Conservation (phyloP, 1,284 basidiomycete species). For the Cutaneotrichosporon cutaneum region DNA sequence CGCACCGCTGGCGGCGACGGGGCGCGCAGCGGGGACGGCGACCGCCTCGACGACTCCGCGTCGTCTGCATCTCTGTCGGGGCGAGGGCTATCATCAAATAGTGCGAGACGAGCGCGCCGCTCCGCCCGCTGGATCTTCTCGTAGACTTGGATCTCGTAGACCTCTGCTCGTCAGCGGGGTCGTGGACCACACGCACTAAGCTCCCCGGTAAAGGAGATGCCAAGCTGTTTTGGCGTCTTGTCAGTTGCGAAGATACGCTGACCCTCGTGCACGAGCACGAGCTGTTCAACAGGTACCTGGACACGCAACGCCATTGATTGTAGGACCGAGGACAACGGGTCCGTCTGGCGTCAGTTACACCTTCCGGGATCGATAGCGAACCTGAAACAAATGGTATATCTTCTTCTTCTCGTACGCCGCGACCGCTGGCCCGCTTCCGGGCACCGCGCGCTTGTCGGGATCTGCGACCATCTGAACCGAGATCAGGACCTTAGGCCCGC, state of each 20-base stretch:
- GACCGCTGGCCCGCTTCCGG: slow-evolving; percentile 30
- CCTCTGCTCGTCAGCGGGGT: slow-evolving; percentile 24
- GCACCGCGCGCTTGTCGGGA: slow-evolving; percentile 22
- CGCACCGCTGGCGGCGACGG: not conserved
- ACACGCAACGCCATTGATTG: slow-evolving; percentile 27
- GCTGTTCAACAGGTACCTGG: slow-evolving; percentile 27
- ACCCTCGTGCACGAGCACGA: slow-evolving; percentile 35
- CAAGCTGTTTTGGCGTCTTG: slow-evolving; percentile 30
- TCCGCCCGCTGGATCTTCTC: slow-evolving; percentile 22
- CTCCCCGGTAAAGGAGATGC: slow-evolving; percentile 28
- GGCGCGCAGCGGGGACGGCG: not conserved
- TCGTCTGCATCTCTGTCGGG: not conserved
- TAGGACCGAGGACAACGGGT: slow-evolving; percentile 25
- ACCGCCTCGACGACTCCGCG: not conserved
- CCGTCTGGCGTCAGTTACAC: slow-evolving; percentile 24
- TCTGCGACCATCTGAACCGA: slow-evolving; percentile 38
- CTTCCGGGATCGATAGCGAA: too few species aligned
- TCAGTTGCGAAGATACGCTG: slow-evolving; percentile 23
- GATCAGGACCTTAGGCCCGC: slow-evolving; percentile 20
- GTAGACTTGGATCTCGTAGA: slow-evolving; percentile 37
- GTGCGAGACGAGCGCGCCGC: slow-evolving; percentile 4
- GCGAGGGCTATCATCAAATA: not conserved
- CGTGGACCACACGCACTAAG: slow-evolving; percentile 28
- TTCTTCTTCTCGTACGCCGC: slow-evolving; percentile 32
- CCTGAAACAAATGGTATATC: slow-evolving; percentile 20